These are phyloP conservation scores for Oenanthe javanica DNA, from an alignment of 140 eudicot species.

Conservation along the genomic window DNA sequence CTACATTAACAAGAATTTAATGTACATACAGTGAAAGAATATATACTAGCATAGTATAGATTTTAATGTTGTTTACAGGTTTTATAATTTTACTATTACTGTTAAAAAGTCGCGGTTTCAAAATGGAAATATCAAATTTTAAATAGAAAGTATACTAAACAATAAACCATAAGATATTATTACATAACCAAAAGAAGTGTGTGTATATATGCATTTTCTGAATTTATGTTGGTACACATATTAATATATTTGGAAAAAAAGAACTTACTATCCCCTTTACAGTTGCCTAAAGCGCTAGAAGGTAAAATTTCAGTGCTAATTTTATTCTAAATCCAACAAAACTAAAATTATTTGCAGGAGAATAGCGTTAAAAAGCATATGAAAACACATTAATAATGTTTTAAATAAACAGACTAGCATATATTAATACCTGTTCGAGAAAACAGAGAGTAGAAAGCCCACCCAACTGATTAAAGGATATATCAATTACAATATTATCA, in stretches of 20 bases:
- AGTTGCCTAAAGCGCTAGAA: too few species aligned
- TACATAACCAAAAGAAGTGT: too few species aligned
- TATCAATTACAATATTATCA: conserved; percentile 64
- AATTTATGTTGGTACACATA: too few species aligned
- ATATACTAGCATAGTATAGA: neutral
- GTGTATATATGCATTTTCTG: too few species aligned
- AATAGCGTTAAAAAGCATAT: neutral
- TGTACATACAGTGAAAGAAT: neutral
- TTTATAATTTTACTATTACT: neutral
- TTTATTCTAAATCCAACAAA: neutral
- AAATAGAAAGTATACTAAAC: neutral
- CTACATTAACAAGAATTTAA: neutral
- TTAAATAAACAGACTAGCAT: neutral
- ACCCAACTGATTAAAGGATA: conserved; percentile 92
- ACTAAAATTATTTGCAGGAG: neutral
- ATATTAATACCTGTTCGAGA: conserved; percentile 80
- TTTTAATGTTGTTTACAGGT: neutral
- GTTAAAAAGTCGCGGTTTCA: neutral
- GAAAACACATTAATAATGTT: neutral
- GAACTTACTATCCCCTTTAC: too few species aligned
- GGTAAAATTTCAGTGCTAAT: too few species aligned
- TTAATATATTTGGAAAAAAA: too few species aligned
- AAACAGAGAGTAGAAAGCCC: conserved; percentile 91
- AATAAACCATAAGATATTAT: neutral
- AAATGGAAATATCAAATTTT: neutral